Base-by-base conservation (phyloP, 345 rosid species). In the Durio zibethinus region DNA sequence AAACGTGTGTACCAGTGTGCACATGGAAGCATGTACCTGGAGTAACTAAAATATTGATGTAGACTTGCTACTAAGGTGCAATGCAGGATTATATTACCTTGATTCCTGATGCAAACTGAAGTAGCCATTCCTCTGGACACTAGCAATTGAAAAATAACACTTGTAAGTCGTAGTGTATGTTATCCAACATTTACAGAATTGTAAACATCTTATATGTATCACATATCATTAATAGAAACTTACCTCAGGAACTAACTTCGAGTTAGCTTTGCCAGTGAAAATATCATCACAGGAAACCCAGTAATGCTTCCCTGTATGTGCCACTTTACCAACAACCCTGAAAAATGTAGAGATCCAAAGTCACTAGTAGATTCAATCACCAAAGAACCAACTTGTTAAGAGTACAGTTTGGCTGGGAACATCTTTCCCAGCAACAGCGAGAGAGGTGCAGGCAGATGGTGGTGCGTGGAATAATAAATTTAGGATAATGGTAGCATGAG, bases 71-170 rank as follows among this genome's bases (percentile, higher is more conserved):
- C 45, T 50, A 61, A 71, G 45, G 42, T 40, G 25, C 5, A 67
- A 45, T 60, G 25, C 14, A 72, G 18, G 56, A 21, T 43, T 36
- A 54, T 63, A 43, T 87, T 87, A 90, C 94, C 94, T 87, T 86
- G 82, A 89, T 74, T 52, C 92, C 94, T 4, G 86, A 80, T 33
- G 80, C 86, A 77, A 89, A 83, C 81, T 90, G 94, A 75, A 81
- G 84, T 4, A 91, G 78, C 94, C 92, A 91, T 82, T 91, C 92
- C 25, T 81, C 87, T 33, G 91, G 87, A 72, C 82, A 82, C 92
- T 91, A 90, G 67, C 61, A 84, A 80, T 48, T n/a, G 59, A 74
- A 78, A 48, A 80, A 70, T 33, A 60, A 40, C 29, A 79, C 48
- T 68, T 56, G 33, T 52, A 25, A 62, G 73, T 47, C 27, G 23